Percentiles rank a stretch among this genome's conserved stretches.
Conservation (phyloP, 306 rosid genomes). For the Vigna angularis region DNA sequence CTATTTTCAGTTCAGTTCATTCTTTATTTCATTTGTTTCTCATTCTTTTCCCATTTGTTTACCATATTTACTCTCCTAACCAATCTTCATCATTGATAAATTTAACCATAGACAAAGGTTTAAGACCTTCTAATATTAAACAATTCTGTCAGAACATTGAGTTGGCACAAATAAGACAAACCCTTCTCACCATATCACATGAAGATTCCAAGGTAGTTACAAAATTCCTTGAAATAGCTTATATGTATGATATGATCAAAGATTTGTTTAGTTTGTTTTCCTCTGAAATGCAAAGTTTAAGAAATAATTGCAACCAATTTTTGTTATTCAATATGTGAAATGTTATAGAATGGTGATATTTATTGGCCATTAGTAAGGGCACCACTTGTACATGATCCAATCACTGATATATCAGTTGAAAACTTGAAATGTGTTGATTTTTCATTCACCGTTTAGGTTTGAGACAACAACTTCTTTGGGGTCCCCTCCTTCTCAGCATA, state of each 20-base stretch:
- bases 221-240: neutral
- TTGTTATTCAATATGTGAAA: neutral
- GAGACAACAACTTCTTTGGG: neutral
- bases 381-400: neutral
- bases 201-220: too few species aligned
- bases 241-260: too few species aligned
- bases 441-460: neutral
- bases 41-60: too few species aligned
- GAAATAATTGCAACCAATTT: neutral
- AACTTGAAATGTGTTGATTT: neutral
- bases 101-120: too few species aligned
- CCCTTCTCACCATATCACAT: neutral
- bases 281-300: too few species aligned
- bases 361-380: neutral
- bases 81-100: neutral
- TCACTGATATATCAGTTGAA: neutral
- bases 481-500: slow-evolving; percentile 6
- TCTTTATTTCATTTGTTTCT: too few species aligned
- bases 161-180: neutral
- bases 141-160: neutral
- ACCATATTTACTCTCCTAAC: neutral
- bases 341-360: neutral
- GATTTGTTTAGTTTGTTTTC: neutral
- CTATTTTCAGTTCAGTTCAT: too few species aligned
- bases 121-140: too few species aligned